Evolutionary conservation across 352 stramenopile genomes (phyloP).

Genomic region (Phytophthora tentaculata): DNA sequence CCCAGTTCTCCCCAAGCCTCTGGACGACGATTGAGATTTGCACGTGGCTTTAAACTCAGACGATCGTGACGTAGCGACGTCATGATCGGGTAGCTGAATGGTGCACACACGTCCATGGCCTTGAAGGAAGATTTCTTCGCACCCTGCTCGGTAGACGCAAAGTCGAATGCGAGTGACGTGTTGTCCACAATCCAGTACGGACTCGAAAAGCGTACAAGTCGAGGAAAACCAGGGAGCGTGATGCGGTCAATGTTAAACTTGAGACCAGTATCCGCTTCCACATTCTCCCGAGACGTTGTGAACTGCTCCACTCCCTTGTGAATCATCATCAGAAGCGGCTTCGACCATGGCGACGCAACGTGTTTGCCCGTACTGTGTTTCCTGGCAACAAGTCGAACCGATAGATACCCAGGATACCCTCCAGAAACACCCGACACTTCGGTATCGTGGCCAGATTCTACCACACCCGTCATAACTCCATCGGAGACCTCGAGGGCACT

Average conservation of each 20-base stretch:
- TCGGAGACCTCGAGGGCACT: conserved; percentile 36
- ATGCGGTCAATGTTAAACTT: conserved; percentile 80
- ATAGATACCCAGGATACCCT: conserved; percentile 75
- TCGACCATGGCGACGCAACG: conserved; percentile 70
- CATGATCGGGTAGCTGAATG: conserved; percentile 76
- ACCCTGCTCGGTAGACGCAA: conserved; percentile 61
- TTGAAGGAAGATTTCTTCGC: conserved; percentile 57
- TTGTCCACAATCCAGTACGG: conserved; percentile 90
- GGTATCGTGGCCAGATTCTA: conserved; percentile 74
- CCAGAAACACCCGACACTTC: conserved; percentile 81
- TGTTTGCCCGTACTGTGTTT: conserved; percentile 41
- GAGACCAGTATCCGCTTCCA: conserved; percentile 58
- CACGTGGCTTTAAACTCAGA: conserved; percentile 72
- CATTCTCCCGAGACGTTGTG: conserved; percentile 63
- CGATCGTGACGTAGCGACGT: conserved; percentile 62
- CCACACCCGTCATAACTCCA: conserved; percentile 52
- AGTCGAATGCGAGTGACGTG: conserved; percentile 70
- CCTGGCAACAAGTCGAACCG: conserved; percentile 60
- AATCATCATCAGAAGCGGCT: conserved; percentile 87
- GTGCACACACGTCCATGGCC: conserved; percentile 45
- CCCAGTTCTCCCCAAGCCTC: conserved; percentile 64
- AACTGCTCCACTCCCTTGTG: conserved; percentile 78
- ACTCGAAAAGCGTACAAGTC: conserved; percentile 82
- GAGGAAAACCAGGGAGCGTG: conserved; percentile 67
- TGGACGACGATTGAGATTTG: conserved; percentile 52